A percentile compares a stretch with the other conserved stretches of the same genome.
These are phyloP conservation scores for Beauveria pseudobassiana DNA, from an alignment of 2,329 filamentous ascomycete genomes.

Conservation along the genomic window DNA sequence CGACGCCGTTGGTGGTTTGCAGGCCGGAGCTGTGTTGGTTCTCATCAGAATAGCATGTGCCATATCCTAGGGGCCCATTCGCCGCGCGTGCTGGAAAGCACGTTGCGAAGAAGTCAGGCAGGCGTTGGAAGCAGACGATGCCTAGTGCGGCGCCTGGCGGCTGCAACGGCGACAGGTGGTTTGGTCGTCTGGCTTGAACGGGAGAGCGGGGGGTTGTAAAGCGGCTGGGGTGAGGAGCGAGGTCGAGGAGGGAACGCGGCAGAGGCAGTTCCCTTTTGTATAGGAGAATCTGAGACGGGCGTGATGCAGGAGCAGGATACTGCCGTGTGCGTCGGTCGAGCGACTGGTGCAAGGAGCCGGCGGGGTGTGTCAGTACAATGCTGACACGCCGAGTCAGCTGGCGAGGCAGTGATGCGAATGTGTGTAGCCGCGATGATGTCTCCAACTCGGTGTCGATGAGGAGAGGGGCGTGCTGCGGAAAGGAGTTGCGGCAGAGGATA, in stretches of 20 bases:
- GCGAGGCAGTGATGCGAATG: not conserved
- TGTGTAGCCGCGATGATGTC: not conserved
- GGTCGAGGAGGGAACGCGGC: not conserved
- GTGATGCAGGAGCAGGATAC: not conserved
- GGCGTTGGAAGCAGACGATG: not conserved
- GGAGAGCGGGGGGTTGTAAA: not conserved
- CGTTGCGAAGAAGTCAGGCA: slow-evolving; percentile 4
- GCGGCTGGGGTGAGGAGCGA: not conserved
- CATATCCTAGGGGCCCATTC: slow-evolving; percentile 44
- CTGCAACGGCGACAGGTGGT: not conserved
- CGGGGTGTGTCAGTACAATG: not conserved
- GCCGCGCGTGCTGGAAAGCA: slow-evolving; percentile 15
- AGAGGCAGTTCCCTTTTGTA: not conserved
- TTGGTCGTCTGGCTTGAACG: not conserved
- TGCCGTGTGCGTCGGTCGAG: slow-evolving; percentile 5
- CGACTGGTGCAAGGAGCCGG: slow-evolving; percentile 1
- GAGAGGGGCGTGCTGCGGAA: not conserved
- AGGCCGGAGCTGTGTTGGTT: slow-evolving; percentile 53
- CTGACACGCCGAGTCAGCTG: not conserved
- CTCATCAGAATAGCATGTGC: slow-evolving; percentile 52
- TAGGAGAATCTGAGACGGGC: not conserved
- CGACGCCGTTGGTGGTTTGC: slow-evolving; percentile 39
- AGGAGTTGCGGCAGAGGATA: slow-evolving; percentile 3
- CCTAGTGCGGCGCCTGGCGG: not conserved
- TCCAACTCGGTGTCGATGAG: not conserved